Base-by-base conservation (phyloP, 805 yeast genomes). In the Starmerella cellae region DNA sequence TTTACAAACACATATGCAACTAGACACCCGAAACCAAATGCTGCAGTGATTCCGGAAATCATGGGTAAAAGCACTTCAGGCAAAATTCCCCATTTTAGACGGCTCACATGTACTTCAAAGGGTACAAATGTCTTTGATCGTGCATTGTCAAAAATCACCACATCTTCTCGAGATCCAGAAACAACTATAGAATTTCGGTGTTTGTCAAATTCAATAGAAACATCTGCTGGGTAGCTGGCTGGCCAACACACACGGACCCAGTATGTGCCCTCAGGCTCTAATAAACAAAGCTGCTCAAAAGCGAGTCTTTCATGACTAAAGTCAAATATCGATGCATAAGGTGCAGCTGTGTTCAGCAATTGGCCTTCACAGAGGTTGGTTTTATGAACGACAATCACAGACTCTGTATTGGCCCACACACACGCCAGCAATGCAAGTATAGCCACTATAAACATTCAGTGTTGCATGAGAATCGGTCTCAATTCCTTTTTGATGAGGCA, bases 241-340 rank as follows among this genome's bases (percentile, higher is more conserved):
- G 63, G 61, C 64, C 63, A 60, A 47, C 60, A 57, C 4, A 60
- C 54, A 20, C 59, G 50, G n/a, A 49, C 53, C 28, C 58, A 54
- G 41, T 60, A 60, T 17, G 19, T 35, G 16, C 55, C 56, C 1
- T 47, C 41, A 5, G 35, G 31, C 28, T 24, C 28, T 9, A 9
- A 13, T 13, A 24, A 24, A 24, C 6, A 13, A 29, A 9, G 32
- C 29, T 21, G 20, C 3, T 17, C 28, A 26, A 20, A 29, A 19
- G 11, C 13, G 11, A 4, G 2, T 11, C 16, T 4, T 13, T 13
- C 21, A 2, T 14, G 20, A 17, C 18, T n/a, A 27, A 41, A 41
- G 2, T 37, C 17, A 26, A 37, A 39, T n/a, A 13, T 5, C 21
- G 42, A 22, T 9, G 19, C 17, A 27, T 24, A 23, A 16, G 41